These are phyloP conservation scores for Calonectria montana DNA, from an alignment of 2,329 filamentous ascomycete genomes.

Conservation along the genomic window DNA sequence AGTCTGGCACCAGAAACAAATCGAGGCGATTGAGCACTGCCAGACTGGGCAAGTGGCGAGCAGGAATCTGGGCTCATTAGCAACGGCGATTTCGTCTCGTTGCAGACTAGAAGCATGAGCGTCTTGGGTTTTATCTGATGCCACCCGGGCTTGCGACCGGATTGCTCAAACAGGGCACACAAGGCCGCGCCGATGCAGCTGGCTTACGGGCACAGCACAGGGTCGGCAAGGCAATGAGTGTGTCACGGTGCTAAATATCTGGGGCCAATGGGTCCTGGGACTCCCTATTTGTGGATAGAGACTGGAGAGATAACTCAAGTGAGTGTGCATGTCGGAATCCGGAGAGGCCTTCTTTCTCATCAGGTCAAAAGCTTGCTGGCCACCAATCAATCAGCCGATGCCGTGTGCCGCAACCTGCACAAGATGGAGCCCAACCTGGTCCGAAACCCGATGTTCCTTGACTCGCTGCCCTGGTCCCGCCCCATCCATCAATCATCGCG, in stretches of 20 bases:
- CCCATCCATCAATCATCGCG: no score
- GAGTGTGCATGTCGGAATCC: background rate
- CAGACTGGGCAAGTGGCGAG: background rate
- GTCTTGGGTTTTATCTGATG: background rate
- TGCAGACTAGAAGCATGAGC: background rate
- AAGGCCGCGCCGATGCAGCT: background rate
- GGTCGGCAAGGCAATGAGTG: background rate
- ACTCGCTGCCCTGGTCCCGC: background rate
- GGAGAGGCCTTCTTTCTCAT: background rate
- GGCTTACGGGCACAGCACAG: background rate
- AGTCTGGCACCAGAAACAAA: background rate
- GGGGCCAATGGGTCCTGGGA: background rate
- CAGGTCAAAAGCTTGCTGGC: background rate
- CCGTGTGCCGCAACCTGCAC: background rate
- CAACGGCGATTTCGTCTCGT: background rate
- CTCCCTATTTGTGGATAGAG: constrained; percentile 8
- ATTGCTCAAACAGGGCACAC: background rate
- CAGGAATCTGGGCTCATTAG: background rate
- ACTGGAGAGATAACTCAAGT: constrained; percentile 5
- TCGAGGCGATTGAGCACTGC: background rate
- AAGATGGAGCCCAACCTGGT: background rate
- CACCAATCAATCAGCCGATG: constrained; percentile 4
- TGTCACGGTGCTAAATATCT: constrained; percentile 2
- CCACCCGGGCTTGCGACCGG: background rate
- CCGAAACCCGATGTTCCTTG: background rate